phyloP scores from a whole-genome alignment of 2,329 filamentous ascomycete genomes.

The Phaeosphaeria sp. region DNA sequence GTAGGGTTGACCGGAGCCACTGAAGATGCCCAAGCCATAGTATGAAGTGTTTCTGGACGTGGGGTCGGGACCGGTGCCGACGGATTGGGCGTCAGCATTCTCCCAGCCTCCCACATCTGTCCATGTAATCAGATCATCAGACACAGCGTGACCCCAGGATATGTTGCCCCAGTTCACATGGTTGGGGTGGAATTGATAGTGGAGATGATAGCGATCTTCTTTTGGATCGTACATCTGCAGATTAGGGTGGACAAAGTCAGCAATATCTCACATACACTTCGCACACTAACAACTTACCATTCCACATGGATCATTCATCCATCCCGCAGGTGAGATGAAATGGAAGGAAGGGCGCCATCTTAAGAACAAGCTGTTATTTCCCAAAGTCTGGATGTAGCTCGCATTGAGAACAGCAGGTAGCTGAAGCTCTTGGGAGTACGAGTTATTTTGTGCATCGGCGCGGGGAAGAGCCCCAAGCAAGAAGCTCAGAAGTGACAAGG shows the following conservation, averaged over 20 bases:
- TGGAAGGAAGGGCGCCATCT: constrained; percentile 57
- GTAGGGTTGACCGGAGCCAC: constrained; percentile 58
- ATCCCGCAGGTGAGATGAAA: constrained; percentile 56
- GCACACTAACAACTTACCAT: too few relatives aligned
- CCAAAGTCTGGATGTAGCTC: constrained; percentile 37
- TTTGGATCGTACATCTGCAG: constrained; percentile 58
- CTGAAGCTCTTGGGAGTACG: constrained; percentile 7
- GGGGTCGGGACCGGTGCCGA: constrained; percentile 48
- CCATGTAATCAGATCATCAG: constrained; percentile 57
- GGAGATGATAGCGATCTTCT: constrained; percentile 58
- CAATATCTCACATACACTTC: too few relatives aligned
- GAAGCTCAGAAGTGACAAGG: constrained; percentile 29
- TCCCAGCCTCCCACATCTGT: constrained; percentile 56
- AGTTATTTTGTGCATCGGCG: constrained; percentile 26
- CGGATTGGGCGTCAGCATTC: constrained; percentile 46
- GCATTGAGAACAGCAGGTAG: constrained; percentile 36
- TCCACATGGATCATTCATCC: constrained; percentile 51
- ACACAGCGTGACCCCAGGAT: constrained; percentile 56
- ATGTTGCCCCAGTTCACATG: constrained; percentile 58
- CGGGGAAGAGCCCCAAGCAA: constrained; percentile 27
- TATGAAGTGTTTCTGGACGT: constrained; percentile 48
- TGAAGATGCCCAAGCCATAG: constrained; percentile 61
- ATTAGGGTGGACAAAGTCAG: constrained; percentile 6
- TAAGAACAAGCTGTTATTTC: constrained; percentile 58
- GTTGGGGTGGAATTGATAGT: constrained; percentile 60